Percentiles rank a stretch among this genome's conserved stretches.
These are phyloP conservation scores for Beta macrorhiza DNA, from an alignment of 179 eudicot genomes.

Conservation along the genomic window DNA sequence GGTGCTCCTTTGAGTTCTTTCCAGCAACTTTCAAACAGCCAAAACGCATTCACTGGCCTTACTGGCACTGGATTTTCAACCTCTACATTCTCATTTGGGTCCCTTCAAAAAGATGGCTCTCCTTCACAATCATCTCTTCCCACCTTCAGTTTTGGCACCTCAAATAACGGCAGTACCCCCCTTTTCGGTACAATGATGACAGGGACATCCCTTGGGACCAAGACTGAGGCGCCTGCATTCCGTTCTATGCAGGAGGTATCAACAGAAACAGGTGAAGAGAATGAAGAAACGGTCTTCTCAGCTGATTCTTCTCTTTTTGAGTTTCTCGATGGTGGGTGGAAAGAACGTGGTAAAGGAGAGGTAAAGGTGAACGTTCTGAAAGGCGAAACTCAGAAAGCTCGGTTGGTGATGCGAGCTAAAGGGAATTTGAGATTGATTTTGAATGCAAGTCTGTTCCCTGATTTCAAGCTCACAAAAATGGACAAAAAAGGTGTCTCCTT, in stretches of 20 bases:
- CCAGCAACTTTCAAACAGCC: constrained; percentile 80
- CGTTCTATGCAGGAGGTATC: constrained; percentile 64
- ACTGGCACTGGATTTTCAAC: constrained; percentile 82
- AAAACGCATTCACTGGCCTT: constrained; percentile 90
- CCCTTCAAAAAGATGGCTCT: constrained; percentile 58
- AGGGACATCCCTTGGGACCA: constrained; percentile 43
- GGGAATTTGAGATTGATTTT: constrained; percentile 82
- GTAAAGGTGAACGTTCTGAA: constrained; percentile 65
- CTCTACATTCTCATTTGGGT: constrained; percentile 73
- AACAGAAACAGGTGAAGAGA: constrained; percentile 93
- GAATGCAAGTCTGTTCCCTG: constrained; percentile 78
- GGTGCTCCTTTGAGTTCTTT: constrained; percentile 64
- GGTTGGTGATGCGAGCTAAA: constrained; percentile 85
- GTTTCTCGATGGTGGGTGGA: constrained; percentile 80
- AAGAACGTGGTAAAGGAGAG: constrained; percentile 95
- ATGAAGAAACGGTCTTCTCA: constrained; percentile 67
- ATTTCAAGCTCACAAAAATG: constrained; percentile 89
- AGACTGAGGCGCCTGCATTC: constrained; percentile 49
- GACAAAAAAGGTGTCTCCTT: constrained; percentile 87
- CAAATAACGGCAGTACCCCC: constrained; percentile 52
- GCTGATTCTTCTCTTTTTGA: constrained; percentile 84
- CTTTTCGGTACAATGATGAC: constrained; percentile 49
- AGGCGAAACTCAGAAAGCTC: constrained; percentile 49
- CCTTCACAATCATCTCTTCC: constrained; percentile 42
- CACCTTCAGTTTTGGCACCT: constrained; percentile 48